Percentiles rank a stretch among this genome's conserved stretches.
Conservation (phyloP, 805 yeast species). For the Saturnispora serradocipensis region DNA sequence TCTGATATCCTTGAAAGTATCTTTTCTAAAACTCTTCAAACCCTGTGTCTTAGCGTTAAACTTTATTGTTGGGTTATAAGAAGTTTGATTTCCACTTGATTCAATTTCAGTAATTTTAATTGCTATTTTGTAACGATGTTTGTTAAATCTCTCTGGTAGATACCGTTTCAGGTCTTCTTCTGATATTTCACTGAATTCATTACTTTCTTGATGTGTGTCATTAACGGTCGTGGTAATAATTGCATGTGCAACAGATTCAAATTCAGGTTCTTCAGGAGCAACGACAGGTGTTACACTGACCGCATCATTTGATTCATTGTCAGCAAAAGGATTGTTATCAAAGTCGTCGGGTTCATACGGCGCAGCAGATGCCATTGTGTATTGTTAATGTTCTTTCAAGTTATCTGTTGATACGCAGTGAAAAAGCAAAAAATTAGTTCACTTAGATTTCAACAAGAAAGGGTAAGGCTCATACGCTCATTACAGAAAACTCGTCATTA, state of each 20-base stretch:
- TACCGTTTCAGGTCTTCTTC: conserved; percentile 35
- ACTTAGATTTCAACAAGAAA: neutral
- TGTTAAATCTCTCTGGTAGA: conserved; percentile 42
- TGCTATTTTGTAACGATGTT: conserved; percentile 31
- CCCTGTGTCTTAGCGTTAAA: conserved; percentile 53
- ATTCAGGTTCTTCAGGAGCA: neutral
- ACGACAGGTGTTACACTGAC: neutral
- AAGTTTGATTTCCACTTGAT: conserved; percentile 44
- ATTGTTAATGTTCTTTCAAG: neutral
- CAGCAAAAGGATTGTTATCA: conserved; percentile 56
- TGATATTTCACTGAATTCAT: conserved; percentile 20
- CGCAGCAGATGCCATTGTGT: conserved; percentile 28
- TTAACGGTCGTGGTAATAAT: neutral
- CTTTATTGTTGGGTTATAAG: conserved; percentile 70
- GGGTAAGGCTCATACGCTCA: neutral
- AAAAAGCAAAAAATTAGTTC: neutral
- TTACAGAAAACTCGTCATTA: neutral
- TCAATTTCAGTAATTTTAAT: conserved; percentile 64
- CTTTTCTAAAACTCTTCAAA: conserved; percentile 67
- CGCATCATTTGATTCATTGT: conserved; percentile 20
- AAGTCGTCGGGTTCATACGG: conserved; percentile 42
- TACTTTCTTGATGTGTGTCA: neutral
- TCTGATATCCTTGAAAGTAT: conserved; percentile 60
- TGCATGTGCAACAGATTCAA: neutral
- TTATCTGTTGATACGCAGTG: neutral